Evolutionary conservation across 345 rosid species (phyloP), one percentile per base, ranked within the genome.

Genomic region (Iberis pinnata): DNA sequence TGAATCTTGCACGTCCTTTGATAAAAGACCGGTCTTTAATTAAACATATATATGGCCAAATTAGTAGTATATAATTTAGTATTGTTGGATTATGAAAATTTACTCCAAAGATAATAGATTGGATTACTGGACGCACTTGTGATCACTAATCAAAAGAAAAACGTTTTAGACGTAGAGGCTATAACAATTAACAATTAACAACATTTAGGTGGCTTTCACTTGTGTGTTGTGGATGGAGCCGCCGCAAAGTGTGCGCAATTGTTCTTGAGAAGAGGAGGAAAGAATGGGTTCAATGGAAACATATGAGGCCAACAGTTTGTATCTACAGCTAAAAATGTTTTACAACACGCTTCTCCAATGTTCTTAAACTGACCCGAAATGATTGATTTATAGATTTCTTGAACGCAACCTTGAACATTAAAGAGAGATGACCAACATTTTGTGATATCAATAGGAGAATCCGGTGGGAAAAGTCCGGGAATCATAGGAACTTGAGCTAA

Each of bases 341-440:
- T n/a, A n/a, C 63, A 58, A 58, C 63, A 58, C 12, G 15, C 35
- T 6, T 31, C 18, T 32, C 43, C 53, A 13, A 58, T 7, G 20
- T 20, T 24, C 16, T 9, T 16, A 16, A 58, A 44, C 10, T 58
- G 53, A 31, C 43, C 52, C 9, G 44, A 32, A 16, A 58, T 20
- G 0, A 58, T 12, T 1, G 54, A 44, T 12, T 32, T 24, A 12
- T 12, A 36, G 36, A 58, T 45, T 45, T 58, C 43, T 22, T 18
- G 43, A 4, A 58, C 41, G 7, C 63, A 58, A 2, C 54, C 63
- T 20, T 33, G 19, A 9, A 58, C 43, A 8, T 58, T 58, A 14
- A 46, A 35, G 19, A 58, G 63, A 58, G 45, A 10, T 36, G 63
- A 43, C 64, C 45, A 59, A 59, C 64, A 59, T 24, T 59, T 46